Percentiles rank a stretch among this genome's conserved stretches.
Conservation (phyloP, 306 rosid species). For the Crotalaria pallida region DNA sequence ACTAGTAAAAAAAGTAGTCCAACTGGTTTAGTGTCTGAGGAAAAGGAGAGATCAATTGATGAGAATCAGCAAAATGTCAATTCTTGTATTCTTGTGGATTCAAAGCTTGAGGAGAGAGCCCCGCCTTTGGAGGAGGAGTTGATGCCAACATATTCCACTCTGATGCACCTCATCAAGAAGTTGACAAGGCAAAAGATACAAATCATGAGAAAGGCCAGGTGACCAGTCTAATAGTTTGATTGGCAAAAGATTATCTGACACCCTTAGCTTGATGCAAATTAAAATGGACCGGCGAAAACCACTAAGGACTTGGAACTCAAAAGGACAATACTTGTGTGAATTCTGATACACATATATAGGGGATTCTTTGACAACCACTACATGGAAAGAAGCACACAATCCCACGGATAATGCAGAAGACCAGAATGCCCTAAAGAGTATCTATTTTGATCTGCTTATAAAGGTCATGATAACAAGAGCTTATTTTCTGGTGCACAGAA, state of each 20-base stretch:
- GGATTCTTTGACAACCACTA: slow-evolving; percentile 36
- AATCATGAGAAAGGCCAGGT: slow-evolving; percentile 35
- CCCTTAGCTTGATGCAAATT: slow-evolving; percentile 87
- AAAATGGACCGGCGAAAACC: slow-evolving; percentile 77
- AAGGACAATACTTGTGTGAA: slow-evolving; percentile 33
- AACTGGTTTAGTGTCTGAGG: slow-evolving; percentile 36
- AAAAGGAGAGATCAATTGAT: slow-evolving; percentile 35
- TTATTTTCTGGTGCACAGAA: slow-evolving; percentile 48
- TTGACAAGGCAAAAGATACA: slow-evolving; percentile 13
- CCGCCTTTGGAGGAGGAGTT: slow-evolving; percentile 29
- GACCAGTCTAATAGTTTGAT: slow-evolving; percentile 25
- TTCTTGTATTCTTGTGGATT: slow-evolving; percentile 30
- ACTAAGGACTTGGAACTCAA: slow-evolving; percentile 32
- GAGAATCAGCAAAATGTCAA: slow-evolving; percentile 37
- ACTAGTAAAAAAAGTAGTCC: slow-evolving; percentile 23
- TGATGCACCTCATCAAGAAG: slow-evolving; percentile 32
- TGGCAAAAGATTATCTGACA: slow-evolving; percentile 54
- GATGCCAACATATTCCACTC: slow-evolving; percentile 26
- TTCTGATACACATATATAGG: slow-evolving; percentile 37
- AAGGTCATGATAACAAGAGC: slow-evolving; percentile 54
- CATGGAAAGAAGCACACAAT: slow-evolving; percentile 17
- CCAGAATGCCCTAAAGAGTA: slow-evolving; percentile 34
- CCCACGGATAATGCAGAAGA: slow-evolving; percentile 46
- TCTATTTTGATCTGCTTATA: slow-evolving; percentile 37
- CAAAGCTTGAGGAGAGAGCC: slow-evolving; percentile 24